phyloP scores from a whole-genome alignment of 345 rosid genomes.

The Erucastrum elatum region DNA sequence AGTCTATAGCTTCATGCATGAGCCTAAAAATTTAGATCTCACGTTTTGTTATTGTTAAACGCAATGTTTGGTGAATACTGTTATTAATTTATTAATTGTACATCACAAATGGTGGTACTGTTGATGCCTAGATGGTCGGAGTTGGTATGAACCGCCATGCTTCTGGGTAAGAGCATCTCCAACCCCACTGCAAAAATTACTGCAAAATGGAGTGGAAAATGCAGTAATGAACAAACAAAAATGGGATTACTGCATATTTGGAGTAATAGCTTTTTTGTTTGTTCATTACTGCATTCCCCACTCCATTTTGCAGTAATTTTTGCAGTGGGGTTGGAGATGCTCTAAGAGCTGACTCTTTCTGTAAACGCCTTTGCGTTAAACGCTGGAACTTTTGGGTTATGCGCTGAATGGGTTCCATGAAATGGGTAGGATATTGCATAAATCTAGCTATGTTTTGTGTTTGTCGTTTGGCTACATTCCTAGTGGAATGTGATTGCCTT shows the following conservation, averaged over 20 bases:
- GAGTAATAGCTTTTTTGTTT: too few relatives aligned
- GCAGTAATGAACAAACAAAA: too few relatives aligned
- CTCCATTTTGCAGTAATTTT: too few relatives aligned
- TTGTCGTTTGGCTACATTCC: constrained; percentile 1
- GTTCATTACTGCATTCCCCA: too few relatives aligned
- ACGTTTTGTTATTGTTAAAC: not conserved
- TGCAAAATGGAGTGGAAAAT: too few relatives aligned
- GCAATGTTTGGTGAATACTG: not conserved
- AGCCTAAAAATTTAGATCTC: not conserved
- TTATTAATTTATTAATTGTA: not conserved
- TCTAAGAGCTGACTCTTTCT: not conserved
- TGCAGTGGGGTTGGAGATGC: too few relatives aligned
- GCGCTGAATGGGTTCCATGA: constrained; percentile 16
- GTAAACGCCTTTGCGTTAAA: not conserved
- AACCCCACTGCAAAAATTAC: too few relatives aligned
- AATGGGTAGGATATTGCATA: constrained; percentile 9
- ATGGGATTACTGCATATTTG: too few relatives aligned
- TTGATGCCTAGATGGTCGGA: not conserved
- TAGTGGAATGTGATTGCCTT: not conserved
- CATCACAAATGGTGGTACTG: not conserved
- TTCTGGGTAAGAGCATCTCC: not conserved
- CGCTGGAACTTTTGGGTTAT: not conserved
- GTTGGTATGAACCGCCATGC: not conserved
- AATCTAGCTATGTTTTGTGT: constrained; percentile 16
- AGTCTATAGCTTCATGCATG: not conserved